phyloP scores from a whole-genome alignment of 2,329 filamentous ascomycete species.

The Paraphaeosphaeria minitans region DNA sequence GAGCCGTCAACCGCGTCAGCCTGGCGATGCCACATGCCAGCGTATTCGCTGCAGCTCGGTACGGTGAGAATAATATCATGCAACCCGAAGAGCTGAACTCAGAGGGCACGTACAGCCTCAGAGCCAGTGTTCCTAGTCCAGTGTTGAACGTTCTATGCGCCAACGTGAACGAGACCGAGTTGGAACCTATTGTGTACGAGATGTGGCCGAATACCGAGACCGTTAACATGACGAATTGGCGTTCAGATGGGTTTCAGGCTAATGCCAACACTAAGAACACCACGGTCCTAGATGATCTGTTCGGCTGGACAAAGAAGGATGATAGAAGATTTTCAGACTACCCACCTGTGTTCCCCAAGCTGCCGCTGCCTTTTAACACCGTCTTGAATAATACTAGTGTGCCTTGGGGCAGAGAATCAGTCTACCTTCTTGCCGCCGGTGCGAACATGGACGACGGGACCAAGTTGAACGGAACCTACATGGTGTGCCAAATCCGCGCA shows the following conservation, averaged over 20 bases:
- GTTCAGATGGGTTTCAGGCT: slow-evolving; percentile 5
- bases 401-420: slow-evolving; percentile 54
- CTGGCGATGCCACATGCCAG: slow-evolving; percentile 78
- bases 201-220: slow-evolving; percentile 60
- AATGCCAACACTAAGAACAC: slow-evolving; percentile 35
- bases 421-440: slow-evolving; percentile 66
- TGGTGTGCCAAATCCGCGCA: slow-evolving; percentile 70
- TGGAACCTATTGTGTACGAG: slow-evolving; percentile 68
- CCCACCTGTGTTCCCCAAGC: slow-evolving; percentile 50
- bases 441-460: no score
- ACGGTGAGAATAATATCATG: slow-evolving; percentile 67
- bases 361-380: slow-evolving; percentile 69
- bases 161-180: slow-evolving; percentile 64
- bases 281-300: slow-evolving; percentile 70
- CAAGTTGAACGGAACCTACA: slow-evolving; percentile 55
- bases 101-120: slow-evolving; percentile 70
- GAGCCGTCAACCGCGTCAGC: slow-evolving; percentile 76
- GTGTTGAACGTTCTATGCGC: slow-evolving; percentile 75
- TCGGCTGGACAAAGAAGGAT: slow-evolving; percentile 68
- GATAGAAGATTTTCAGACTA: slow-evolving; percentile 55
- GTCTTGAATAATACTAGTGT: slow-evolving; percentile 47
- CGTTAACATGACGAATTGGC: slow-evolving; percentile 34
- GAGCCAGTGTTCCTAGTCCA: slow-evolving; percentile 72
- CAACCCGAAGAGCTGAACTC: slow-evolving; percentile 67
- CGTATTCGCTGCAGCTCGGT: slow-evolving; percentile 67